Evolutionary conservation across 306 rosid genomes (phyloP), one percentile per base, ranked within the genome.

Genomic region (Pachyrhizus erosus): DNA sequence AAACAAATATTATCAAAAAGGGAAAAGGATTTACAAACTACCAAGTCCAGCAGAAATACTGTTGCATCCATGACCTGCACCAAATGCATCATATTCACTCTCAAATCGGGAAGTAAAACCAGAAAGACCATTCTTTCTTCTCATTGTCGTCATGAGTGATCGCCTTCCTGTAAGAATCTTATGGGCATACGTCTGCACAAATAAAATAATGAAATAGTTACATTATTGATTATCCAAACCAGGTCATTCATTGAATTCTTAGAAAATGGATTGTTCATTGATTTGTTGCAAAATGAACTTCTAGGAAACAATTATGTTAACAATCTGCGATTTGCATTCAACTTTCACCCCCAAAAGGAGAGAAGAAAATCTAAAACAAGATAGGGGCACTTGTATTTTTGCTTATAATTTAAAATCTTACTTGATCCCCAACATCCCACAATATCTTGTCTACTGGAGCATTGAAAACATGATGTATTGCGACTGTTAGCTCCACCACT

Each of bases 31-130:
- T 64, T 48, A 77, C 46, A 80, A 81, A 70, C 49, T 93, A 95
- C 99, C 99, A 83, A 95, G 98, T 80, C 94, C 98, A 33, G 99
- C 99, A 64, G 98, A 95, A 83, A 95, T 86, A 84, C 99, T 91
- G 87, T 86, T 95, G 93, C 98, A 95, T 52, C 99, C 99, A 83
- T 95, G 99, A 75, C 94, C 97, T n/a, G 97, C 85, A 68, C 96
- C 96, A 70, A 95, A 95, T 48, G 98, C 93, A 80, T 95, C 99
- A 58, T 88, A 93, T 85, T 93, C 94, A 86, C 99, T 95, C 89
- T 89, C 93, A 12, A 83, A 87, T 46, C 89, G 89, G 29, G 96
- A 91, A 57, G 96, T 85, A 62, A 84, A 88, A 57, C 92, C 91
- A 62, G 99, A 95, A 86, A 89, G 87, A 37, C 99, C 98, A 48